Evolutionary conservation across 495 filamentous ascomycete species (phyloP).

Genomic region (Aspergillus asperescens): DNA sequence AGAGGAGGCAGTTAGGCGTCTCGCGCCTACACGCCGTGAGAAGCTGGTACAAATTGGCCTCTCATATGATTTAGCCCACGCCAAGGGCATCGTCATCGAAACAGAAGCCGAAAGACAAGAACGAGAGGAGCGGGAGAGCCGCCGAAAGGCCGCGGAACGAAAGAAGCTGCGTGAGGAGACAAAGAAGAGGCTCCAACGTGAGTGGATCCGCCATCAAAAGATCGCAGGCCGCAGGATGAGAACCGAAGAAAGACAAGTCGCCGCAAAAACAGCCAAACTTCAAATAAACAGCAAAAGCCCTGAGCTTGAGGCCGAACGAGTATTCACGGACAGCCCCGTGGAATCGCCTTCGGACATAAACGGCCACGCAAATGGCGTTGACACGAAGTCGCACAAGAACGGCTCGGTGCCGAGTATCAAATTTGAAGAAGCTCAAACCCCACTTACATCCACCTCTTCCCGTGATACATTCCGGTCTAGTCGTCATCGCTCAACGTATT

Average conservation of each 20-base stretch:
- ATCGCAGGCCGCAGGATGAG: conserved; percentile 40
- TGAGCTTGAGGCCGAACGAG: conserved; percentile 8
- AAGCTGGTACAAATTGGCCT: conserved; percentile 79
- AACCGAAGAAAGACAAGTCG: conserved; percentile 21
- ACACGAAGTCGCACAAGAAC: conserved; percentile 9
- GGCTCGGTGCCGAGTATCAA: conserved; percentile 30
- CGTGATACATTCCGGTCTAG: conserved; percentile 22
- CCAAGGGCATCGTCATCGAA: conserved; percentile 64
- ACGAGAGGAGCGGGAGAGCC: conserved; percentile 39
- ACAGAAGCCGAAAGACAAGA: conserved; percentile 57
- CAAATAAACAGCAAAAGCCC: background rate
- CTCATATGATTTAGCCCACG: conserved; percentile 79
- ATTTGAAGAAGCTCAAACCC: conserved; percentile 27
- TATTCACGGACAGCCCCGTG: conserved; percentile 23
- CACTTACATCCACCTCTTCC: background rate
- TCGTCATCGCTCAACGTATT: conserved; percentile 15
- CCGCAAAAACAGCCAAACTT: conserved; percentile 3
- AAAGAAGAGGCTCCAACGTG: conserved; percentile 45
- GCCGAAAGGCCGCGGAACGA: conserved; percentile 40
- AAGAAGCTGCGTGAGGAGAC: conserved; percentile 39
- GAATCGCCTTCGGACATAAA: conserved; percentile 27
- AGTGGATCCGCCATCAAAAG: conserved; percentile 48
- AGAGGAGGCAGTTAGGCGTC: conserved; percentile 62
- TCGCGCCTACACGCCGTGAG: conserved; percentile 60
- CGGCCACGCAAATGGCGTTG: conserved; percentile 19